Percentiles rank a stretch among this genome's conserved stretches.
phyloP scores from a whole-genome alignment of 2,329 filamentous ascomycete genomes.

The Scopulariopsis brevicaulis region DNA sequence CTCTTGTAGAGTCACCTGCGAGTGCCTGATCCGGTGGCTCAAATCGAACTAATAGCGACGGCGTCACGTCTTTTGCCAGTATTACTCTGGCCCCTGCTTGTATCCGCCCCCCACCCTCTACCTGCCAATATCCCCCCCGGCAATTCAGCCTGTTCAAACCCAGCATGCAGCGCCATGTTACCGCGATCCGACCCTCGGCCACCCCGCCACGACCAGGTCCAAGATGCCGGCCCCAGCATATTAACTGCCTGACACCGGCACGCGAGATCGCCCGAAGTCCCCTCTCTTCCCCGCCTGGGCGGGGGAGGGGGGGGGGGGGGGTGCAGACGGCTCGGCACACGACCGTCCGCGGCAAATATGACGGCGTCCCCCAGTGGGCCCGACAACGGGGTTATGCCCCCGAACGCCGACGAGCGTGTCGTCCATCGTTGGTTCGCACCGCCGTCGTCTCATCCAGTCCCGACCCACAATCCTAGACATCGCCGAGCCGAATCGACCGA shows the following conservation, averaged over 20 bases:
- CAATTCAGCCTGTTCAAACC: conserved; percentile 3
- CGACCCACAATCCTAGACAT: not conserved
- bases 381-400: no score
- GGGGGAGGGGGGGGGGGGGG: no score
- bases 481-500: not conserved
- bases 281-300: not conserved
- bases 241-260: not conserved
- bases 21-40: no score
- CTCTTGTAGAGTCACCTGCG: no score
- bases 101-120: not conserved
- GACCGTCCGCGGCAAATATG: not conserved
- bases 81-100: not conserved
- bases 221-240: not conserved
- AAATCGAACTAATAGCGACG: no score
- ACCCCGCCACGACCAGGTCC: not conserved
- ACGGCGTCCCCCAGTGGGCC: no score
- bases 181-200: not conserved
- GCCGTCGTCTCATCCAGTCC: not conserved
- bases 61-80: not conserved
- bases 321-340: not conserved
- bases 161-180: not conserved
- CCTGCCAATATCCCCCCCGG: not conserved
- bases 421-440: not conserved
- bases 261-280: not conserved
- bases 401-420: no score